Evolutionary conservation across 1,284 basidiomycete species (phyloP).

Genomic region (Sanghuangporus baumii): DNA sequence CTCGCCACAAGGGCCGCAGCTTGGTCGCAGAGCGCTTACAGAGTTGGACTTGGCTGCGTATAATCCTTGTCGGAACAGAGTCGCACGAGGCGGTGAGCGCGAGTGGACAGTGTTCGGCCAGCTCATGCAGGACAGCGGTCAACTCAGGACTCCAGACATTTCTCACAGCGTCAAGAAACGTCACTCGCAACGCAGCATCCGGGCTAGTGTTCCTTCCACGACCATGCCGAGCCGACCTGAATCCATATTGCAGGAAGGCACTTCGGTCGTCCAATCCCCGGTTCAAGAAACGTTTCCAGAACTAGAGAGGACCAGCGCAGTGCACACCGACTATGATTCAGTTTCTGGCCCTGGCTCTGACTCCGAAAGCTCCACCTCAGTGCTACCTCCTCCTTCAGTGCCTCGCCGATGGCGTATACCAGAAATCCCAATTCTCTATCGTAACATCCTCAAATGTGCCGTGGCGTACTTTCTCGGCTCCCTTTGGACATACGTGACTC

Average conservation of each 20-base stretch:
- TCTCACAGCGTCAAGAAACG: constrained; percentile 7
- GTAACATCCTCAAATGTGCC: constrained; percentile 85
- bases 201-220: neutral
- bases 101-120: constrained; percentile 71
- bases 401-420: constrained; percentile 24
- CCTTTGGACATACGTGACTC: constrained; percentile 86
- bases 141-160: constrained; percentile 27
- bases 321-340: constrained; percentile 23
- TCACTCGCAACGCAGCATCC: neutral
- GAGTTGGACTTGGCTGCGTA: neutral
- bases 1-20: neutral
- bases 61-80: neutral
- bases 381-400: constrained; percentile 11
- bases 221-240: neutral
- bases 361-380: constrained; percentile 19
- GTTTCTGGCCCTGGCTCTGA: constrained; percentile 18
- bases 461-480: constrained; percentile 88
- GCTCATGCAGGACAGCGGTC: constrained; percentile 61
- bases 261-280: constrained; percentile 16
- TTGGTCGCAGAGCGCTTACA: constrained; percentile 1
- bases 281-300: constrained; percentile 5
- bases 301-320: constrained; percentile 13
- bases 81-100: constrained; percentile 18
- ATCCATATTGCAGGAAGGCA: constrained; percentile 4
- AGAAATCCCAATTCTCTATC: constrained; percentile 45